Conservation (phyloP, 2,329 filamentous ascomycete species). For the Hymenotorrendiella dingleyae region DNA sequence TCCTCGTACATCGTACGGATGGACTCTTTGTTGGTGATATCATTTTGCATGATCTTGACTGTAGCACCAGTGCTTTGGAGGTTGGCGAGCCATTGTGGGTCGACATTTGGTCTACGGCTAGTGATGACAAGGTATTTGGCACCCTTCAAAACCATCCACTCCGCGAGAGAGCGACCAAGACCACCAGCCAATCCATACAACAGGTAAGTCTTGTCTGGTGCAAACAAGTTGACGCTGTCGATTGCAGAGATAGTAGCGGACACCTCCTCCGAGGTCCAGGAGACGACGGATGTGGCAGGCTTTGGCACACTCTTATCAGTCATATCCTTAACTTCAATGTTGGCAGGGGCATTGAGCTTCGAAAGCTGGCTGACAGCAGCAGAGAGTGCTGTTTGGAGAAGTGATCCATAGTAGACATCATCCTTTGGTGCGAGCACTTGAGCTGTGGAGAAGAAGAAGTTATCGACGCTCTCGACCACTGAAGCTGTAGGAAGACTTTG, state of each 20-base stretch:
- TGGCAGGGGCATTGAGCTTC: no score
- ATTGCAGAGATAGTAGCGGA: not conserved
- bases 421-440: no score
- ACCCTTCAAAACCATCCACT: constrained; percentile 36
- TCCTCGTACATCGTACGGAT: constrained; percentile 42
- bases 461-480: no score
- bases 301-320: constrained; percentile 8
- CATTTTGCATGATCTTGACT: not conserved
- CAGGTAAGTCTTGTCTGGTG: constrained; percentile 27
- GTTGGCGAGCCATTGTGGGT: not conserved
- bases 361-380: no score
- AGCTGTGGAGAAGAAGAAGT: no score
- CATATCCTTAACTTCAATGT: not conserved
- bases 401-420: no score
- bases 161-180: constrained; percentile 32
- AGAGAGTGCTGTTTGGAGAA: no score
- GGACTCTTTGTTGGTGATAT: not conserved
- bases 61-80: not conserved
- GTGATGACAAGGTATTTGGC: constrained; percentile 34
- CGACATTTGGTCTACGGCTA: constrained; percentile 32
- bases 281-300: no score
- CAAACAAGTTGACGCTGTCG: constrained; percentile 7
- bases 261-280: not conserved
- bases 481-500: no score
- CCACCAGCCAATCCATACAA: constrained; percentile 25